A percentile compares a stretch with the other conserved stretches of the same genome.
These are phyloP conservation scores for Neurospora sublineolata DNA, from an alignment of 495 filamentous ascomycete genomes.

Conservation along the genomic window DNA sequence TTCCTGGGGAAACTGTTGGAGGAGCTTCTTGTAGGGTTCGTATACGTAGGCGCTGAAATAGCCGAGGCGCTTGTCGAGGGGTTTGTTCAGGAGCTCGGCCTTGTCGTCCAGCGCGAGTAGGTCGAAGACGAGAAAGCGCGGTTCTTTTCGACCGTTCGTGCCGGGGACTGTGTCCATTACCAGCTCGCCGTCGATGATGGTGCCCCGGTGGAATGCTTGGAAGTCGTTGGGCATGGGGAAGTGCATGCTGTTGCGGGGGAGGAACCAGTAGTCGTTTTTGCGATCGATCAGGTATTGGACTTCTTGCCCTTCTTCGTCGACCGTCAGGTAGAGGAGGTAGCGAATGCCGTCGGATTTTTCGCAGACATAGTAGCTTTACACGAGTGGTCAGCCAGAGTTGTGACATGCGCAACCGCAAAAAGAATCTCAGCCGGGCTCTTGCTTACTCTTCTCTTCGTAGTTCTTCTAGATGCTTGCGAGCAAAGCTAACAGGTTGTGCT, in stretches of 20 bases:
- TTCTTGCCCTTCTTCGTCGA: conserved; percentile 44
- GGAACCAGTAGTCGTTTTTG: conserved; percentile 86
- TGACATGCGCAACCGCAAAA: background rate
- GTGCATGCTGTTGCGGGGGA: conserved; percentile 55
- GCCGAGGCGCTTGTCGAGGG: conserved; percentile 77
- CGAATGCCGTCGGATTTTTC: conserved; percentile 97
- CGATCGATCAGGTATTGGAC: conserved; percentile 79
- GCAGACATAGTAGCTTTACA: conserved; percentile 75
- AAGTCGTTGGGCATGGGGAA: conserved; percentile 61
- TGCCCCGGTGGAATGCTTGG: conserved; percentile 60
- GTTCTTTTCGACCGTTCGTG: conserved; percentile 45
- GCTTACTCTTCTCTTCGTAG: conserved; percentile 61
- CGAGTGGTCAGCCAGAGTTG: background rate
- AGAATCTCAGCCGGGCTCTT: background rate
- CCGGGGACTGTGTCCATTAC: conserved; percentile 58
- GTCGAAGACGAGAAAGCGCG: conserved; percentile 87
- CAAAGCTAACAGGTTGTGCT: conserved; percentile 89
- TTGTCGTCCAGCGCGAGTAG: conserved; percentile 74
- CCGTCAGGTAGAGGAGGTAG: conserved; percentile 80
- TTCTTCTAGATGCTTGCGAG: conserved; percentile 62
- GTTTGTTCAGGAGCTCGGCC: conserved; percentile 55
- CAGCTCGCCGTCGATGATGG: conserved; percentile 85
- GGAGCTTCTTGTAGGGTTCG: conserved; percentile 65
- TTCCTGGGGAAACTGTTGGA: conserved; percentile 57
- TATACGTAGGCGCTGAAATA: conserved; percentile 72